Percentiles rank a stretch among this genome's conserved stretches.
Conservation (phyloP, 495 filamentous ascomycete genomes). For the Hypoxylon fuscum region DNA sequence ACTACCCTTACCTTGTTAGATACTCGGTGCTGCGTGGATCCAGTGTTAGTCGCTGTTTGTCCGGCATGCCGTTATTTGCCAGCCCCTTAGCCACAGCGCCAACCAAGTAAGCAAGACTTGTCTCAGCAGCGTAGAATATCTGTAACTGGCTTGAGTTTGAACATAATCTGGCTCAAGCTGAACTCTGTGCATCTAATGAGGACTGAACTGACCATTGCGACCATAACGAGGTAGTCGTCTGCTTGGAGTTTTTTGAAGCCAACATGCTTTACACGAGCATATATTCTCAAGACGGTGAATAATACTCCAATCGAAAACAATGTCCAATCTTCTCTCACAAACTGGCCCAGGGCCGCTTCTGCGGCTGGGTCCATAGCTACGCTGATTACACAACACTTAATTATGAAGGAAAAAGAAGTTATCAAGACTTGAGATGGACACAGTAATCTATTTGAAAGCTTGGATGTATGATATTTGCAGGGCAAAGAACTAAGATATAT, state of each 20-base stretch:
- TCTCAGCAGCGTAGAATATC: constrained; percentile 49
- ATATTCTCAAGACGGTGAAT: constrained; percentile 43
- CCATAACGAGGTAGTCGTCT: constrained; percentile 47
- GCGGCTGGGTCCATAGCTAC: constrained; percentile 44
- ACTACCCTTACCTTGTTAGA: constrained; percentile 40
- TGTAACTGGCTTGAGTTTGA: constrained; percentile 13
- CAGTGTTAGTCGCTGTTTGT: constrained; percentile 55
- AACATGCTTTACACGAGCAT: constrained; percentile 41
- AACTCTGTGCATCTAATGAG: neutral
- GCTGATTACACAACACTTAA: constrained; percentile 24
- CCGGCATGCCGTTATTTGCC: constrained; percentile 69
- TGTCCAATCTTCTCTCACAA: constrained; percentile 52
- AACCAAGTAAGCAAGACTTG: constrained; percentile 46
- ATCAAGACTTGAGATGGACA: neutral
- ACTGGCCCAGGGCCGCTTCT: constrained; percentile 36
- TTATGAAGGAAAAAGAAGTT: neutral
- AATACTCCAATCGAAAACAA: constrained; percentile 49
- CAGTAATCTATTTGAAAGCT: neutral
- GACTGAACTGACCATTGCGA: constrained; percentile 42
- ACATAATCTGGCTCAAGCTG: neutral
- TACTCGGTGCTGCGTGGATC: constrained; percentile 62
- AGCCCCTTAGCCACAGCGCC: constrained; percentile 60
- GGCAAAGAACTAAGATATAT: neutral
- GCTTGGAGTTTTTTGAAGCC: constrained; percentile 40
- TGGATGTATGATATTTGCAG: neutral